Base-by-base conservation (phyloP, 257 asterid species). In the Oldenlandia corymbosa region DNA sequence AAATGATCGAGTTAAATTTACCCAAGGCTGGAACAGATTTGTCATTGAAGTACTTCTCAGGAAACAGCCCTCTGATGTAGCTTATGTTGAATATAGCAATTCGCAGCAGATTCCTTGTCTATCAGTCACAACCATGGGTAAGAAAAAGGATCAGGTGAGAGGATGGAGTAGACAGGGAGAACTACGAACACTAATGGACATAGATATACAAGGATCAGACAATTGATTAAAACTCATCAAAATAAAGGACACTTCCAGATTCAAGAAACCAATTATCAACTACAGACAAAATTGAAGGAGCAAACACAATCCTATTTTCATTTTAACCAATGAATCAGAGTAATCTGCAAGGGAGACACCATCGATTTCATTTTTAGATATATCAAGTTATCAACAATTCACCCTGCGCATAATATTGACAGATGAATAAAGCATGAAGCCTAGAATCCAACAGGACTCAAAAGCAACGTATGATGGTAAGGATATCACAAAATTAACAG, bases 11-110 rank as follows among this genome's bases (percentile, higher is more conserved):
- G 46, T 12, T 27, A 63, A 67, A 10, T 66, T 79, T 68, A 87
- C 98, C 97, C 76, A 92, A 73, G 58, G 98, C 95, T 18, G 98
- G 98, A 75, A 92, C 93, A 58, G 83, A 82, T 75, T 92, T 92
- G 78, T 92, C 98, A 74, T 71, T 87, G 77, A 92, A 92, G 75
- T 88, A 89, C 32, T 86, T 89, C 77, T 89, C 97, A 47, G 97
- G 97, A 70, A 87, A 91, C 67, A 92, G 95, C 66, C 98, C 97
- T 78, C 98, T 85, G 77, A 92, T 85, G 75, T 88, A 92, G 73
- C 98, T 88, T 60, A 92, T 89, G 79, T 92, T 92, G 83, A 92
- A 92, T 77, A 92, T 87, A 57, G 98, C 97, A 79, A 92, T 92
- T 20, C 97, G 93, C 78, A 92, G 81, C 71, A 92, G 85, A 67